Evolutionary conservation across 2,329 filamentous ascomycete species (phyloP).

Genomic region (Samsoniella hepiali): DNA sequence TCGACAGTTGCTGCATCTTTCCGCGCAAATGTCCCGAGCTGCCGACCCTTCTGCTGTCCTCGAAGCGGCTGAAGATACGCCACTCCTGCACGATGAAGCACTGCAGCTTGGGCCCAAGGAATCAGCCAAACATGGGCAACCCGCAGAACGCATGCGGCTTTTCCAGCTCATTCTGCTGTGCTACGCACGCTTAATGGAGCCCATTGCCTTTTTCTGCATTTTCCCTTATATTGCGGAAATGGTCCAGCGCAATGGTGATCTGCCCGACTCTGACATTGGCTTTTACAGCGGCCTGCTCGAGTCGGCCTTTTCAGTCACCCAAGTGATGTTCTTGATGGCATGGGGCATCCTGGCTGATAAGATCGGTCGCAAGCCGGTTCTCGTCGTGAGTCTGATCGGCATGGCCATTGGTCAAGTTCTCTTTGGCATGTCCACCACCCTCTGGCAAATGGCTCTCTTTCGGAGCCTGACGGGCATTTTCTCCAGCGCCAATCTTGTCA

Average conservation of each 20-base stretch:
- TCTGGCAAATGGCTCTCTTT: slow-evolving; percentile 74
- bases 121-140: neutral
- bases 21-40: neutral
- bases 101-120: neutral
- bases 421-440: slow-evolving; percentile 63
- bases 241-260: slow-evolving; percentile 62
- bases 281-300: slow-evolving; percentile 78
- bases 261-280: slow-evolving; percentile 64
- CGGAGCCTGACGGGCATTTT: slow-evolving; percentile 73
- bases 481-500: slow-evolving; percentile 68
- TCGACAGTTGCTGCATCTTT: neutral
- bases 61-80: neutral
- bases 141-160: neutral
- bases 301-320: slow-evolving; percentile 68
- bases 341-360: slow-evolving; percentile 65
- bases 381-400: slow-evolving; percentile 64
- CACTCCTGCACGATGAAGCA: neutral
- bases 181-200: slow-evolving; percentile 69
- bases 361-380: slow-evolving; percentile 68
- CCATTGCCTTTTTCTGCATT: slow-evolving; percentile 77
- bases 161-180: slow-evolving; percentile 69
- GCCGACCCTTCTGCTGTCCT: neutral
- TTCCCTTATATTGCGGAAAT: slow-evolving; percentile 79
- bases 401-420: slow-evolving; percentile 57
- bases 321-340: slow-evolving; percentile 71